phyloP scores from a whole-genome alignment of 2,329 filamentous ascomycete species.

The Fusarium sp. region DNA sequence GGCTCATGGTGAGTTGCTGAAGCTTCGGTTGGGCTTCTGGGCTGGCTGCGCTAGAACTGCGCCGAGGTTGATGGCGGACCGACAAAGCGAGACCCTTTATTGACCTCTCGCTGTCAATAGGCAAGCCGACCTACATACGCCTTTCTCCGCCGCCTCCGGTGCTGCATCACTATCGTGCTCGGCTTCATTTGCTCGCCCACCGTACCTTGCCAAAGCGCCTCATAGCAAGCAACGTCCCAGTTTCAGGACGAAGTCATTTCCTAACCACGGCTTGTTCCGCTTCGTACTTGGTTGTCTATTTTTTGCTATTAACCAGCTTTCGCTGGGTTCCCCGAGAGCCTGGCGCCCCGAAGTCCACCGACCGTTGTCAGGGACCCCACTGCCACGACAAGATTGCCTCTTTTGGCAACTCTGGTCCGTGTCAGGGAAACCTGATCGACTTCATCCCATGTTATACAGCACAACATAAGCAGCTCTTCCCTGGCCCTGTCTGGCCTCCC shows the following conservation, averaged over 20 bases:
- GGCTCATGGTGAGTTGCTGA: constrained; percentile 10
- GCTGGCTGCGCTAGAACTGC: constrained; percentile 27
- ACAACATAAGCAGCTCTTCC: constrained; percentile 32
- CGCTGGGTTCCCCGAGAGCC: constrained; percentile 37
- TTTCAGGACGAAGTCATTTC: constrained; percentile 37
- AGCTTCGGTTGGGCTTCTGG: constrained; percentile 37
- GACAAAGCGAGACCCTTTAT: constrained; percentile 28
- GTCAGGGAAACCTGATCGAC: constrained; percentile 45
- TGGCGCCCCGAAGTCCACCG: constrained; percentile 38
- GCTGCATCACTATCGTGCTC: constrained; percentile 18
- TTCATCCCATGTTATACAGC: constrained; percentile 43
- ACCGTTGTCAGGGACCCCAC: constrained; percentile 43
- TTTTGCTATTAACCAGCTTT: constrained; percentile 32
- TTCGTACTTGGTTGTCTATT: constrained; percentile 21
- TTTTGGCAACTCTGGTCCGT: constrained; percentile 47
- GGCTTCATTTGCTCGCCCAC: constrained; percentile 34
- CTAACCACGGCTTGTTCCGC: constrained; percentile 33
- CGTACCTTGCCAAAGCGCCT: constrained; percentile 19
- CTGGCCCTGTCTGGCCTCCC: constrained; percentile 20
- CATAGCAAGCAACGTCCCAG: constrained; percentile 29
- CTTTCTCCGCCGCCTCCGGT: constrained; percentile 31
- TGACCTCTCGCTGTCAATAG: constrained; percentile 8
- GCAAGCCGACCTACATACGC: constrained; percentile 9
- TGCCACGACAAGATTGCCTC: constrained; percentile 47
- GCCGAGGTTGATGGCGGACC: constrained; percentile 34